A percentile compares a stretch with the other conserved stretches of the same genome.
Conservation (phyloP, 2,329 filamentous ascomycete species). For the Fusarium sp. region DNA sequence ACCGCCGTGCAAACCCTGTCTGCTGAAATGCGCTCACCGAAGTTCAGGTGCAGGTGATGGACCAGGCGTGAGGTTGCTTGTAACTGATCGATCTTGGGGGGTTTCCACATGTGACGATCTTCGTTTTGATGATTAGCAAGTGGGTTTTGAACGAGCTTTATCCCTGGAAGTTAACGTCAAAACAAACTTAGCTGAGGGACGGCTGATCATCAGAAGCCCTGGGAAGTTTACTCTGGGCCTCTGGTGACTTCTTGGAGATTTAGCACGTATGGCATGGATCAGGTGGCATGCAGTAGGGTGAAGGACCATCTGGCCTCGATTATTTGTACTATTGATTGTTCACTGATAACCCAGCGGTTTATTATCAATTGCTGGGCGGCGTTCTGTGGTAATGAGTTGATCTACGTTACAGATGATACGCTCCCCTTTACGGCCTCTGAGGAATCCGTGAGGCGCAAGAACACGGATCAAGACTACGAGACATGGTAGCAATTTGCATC, state of each 20-base stretch:
- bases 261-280: neutral
- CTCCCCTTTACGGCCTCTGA: neutral
- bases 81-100: neutral
- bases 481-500: neutral
- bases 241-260: neutral
- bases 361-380: neutral
- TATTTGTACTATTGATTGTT: neutral
- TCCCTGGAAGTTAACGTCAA: neutral
- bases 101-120: neutral
- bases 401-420: neutral
- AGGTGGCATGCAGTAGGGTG: neutral
- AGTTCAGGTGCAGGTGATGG: neutral
- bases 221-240: neutral
- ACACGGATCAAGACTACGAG: neutral
- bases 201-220: neutral
- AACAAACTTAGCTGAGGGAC: neutral
- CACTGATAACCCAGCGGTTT: neutral
- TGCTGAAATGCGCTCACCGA: neutral
- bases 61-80: neutral
- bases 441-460: neutral
- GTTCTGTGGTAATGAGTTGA: neutral
- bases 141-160: neutral
- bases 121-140: neutral
- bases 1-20: neutral
- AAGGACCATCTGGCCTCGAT: neutral